phyloP scores from a whole-genome alignment of 75 land plant species.

The Adiantum capillusveneris region DNA sequence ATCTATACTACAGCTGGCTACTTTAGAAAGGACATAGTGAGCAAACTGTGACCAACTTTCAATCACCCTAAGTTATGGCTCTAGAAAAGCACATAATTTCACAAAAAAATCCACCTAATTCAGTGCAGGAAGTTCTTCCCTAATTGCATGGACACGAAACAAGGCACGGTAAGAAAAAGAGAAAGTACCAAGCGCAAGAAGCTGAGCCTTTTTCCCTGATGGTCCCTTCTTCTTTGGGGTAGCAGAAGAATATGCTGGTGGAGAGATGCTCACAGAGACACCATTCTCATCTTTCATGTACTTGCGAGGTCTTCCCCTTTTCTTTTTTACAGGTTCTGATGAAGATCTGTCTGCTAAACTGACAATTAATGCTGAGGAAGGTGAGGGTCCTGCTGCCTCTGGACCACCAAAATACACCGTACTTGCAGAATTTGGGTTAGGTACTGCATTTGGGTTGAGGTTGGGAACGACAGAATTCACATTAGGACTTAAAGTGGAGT shows the following conservation, averaged over 20 bases:
- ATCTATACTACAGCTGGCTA: too few relatives aligned
- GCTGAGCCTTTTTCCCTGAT: slow-evolving; percentile 43
- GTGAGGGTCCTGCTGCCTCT: background rate
- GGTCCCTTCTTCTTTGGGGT: slow-evolving; percentile 10
- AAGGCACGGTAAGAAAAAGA: background rate
- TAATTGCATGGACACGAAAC: too few relatives aligned
- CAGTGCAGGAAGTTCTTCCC: too few relatives aligned
- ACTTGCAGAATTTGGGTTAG: too few relatives aligned
- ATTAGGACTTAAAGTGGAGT: background rate
- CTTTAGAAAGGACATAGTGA: too few relatives aligned
- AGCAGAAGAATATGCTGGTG: slow-evolving; percentile 17
- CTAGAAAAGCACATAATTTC: too few relatives aligned
- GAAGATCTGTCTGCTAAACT: slow-evolving; percentile 1
- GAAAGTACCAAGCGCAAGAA: slow-evolving; percentile 37
- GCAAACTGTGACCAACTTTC: too few relatives aligned
- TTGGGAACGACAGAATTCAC: too few relatives aligned
- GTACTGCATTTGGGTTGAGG: too few relatives aligned
- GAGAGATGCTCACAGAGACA: slow-evolving; percentile 7
- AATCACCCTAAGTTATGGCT: too few relatives aligned
- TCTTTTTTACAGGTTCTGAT: slow-evolving; percentile 36
- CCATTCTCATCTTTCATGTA: slow-evolving; percentile 21
- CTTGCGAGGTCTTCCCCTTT: slow-evolving; percentile 76
- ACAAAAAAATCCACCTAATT: too few relatives aligned
- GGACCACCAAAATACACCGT: background rate
- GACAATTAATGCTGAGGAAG: background rate